Base-by-base conservation (phyloP, 2,329 filamentous ascomycete species). In the Aspergillus tamarii region DNA sequence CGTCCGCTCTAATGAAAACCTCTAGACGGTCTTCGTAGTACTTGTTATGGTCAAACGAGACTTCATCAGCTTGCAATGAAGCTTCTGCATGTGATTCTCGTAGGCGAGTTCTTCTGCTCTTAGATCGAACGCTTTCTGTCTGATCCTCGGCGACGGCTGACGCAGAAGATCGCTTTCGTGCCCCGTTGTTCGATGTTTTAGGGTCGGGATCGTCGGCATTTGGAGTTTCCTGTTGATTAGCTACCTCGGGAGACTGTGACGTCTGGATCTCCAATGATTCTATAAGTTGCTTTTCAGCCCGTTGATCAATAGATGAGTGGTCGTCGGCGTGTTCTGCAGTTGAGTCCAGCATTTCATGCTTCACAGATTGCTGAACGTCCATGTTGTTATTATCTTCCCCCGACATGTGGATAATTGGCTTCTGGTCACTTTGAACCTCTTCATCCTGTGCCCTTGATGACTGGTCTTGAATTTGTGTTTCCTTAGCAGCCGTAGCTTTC, bases 51-150 rank as follows among this genome's bases (percentile, higher is more conserved):
- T 88, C 86, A 46, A 85, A 83, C 32, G 80, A 76, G 19, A 81
- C 76, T 23, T 83, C 81, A 43, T 84, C 83, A 6, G 78, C 76
- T 36, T 82, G 81, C 12, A 77, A 72, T 19, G 76, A 72, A 32
- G 75, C 74, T 36, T 87, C 85, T 8, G 79, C 80, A 57, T 84
- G 79, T 10, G 85, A 85, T 66, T 88, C 87, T 65, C 88, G 82
- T 34, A 86, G 85, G 59, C 87, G 84, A 21, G 87, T 84, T 41
- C 88, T 83, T 70, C 87, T 87, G 72, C 87, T 89, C 69, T 87
- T 87, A 14, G 80, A 78, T 55, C 87, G 82, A 23, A 83, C 82
- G 57, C 84, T 84, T 64, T 89, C 87, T 14, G 78, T 78, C 14
- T 80, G 81, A 58, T 89, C 88, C 2, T 87, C 82, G 32, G 88